A percentile compares a stretch with the other conserved stretches of the same genome.
phyloP scores from a whole-genome alignment of 805 yeast genomes.

The Kurtzmaniella fragi region DNA sequence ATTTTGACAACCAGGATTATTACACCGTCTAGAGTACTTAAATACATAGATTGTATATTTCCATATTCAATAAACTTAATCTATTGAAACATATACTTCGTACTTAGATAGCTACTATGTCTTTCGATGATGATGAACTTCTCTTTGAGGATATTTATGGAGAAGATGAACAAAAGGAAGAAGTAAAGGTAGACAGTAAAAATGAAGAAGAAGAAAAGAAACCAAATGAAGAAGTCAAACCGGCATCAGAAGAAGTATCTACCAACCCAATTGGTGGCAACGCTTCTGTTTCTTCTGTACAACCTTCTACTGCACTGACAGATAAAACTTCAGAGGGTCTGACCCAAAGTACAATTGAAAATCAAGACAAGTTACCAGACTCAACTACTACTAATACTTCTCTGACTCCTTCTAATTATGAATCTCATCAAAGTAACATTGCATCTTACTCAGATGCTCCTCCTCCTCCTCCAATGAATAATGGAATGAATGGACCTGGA shows the following conservation, averaged over 20 bases:
- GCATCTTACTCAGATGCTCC: slow-evolving; percentile 1
- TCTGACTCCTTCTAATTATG: slow-evolving; percentile 6
- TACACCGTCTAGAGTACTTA: not conserved
- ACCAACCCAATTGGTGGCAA: slow-evolving; percentile 8
- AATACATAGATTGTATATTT: slow-evolving; percentile 14
- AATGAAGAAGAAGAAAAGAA: slow-evolving; percentile 3
- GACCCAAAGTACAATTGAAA: no score
- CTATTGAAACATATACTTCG: slow-evolving; percentile 5
- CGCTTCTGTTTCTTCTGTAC: slow-evolving; percentile 8
- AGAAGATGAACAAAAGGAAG: slow-evolving; percentile 11
- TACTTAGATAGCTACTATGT: slow-evolving; percentile 15
- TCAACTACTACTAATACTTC: slow-evolving; percentile 5
- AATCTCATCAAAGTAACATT: slow-evolving; percentile 8
- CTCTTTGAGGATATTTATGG: slow-evolving; percentile 87
- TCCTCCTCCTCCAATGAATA: not conserved
- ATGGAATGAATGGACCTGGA: slow-evolving; percentile 1
- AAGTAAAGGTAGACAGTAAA: slow-evolving; percentile 7
- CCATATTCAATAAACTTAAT: slow-evolving; percentile 16
- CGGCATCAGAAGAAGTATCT: slow-evolving; percentile 5
- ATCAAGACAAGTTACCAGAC: no score
- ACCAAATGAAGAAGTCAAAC: slow-evolving; percentile 3
- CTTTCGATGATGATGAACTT: slow-evolving; percentile 83
- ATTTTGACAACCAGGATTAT: no score
- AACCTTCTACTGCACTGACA: slow-evolving; percentile 10
- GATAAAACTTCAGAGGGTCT: slow-evolving; percentile 1